phyloP scores from a whole-genome alignment of 306 rosid species.

The Rubus idaeus region DNA sequence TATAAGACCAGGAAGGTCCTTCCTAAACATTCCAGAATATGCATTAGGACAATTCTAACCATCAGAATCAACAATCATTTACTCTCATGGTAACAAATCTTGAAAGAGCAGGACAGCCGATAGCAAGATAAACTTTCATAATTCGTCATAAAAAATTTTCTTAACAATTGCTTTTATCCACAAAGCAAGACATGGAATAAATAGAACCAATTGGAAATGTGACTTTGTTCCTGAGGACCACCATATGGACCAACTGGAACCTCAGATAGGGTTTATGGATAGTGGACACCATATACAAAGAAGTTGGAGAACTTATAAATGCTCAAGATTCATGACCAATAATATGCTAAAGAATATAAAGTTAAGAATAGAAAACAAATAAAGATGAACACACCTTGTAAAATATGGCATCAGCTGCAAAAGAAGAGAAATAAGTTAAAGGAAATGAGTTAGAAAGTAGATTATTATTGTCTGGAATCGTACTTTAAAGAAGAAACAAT shows the following conservation, averaged over 20 bases:
- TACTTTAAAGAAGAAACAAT: not conserved
- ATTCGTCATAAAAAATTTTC: not conserved
- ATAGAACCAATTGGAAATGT: not conserved
- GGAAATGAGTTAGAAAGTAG: conserved; percentile 32
- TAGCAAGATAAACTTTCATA: not conserved
- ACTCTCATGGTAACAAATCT: not conserved
- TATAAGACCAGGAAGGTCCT: conserved; percentile 2
- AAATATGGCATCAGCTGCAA: conserved; percentile 69
- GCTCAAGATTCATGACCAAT: not conserved
- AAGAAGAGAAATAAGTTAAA: conserved; percentile 21
- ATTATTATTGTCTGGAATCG: not conserved
- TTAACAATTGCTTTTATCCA: not conserved
- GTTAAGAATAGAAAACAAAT: conserved; percentile 1
- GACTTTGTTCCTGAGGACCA: not conserved
- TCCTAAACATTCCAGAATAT: conserved; percentile 1
- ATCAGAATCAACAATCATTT: conserved; percentile 6
- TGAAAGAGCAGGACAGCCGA: not conserved
- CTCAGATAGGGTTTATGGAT: not conserved
- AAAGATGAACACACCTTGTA: conserved; percentile 58
- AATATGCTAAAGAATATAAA: not conserved
- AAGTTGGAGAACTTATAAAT: not conserved
- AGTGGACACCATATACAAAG: not conserved
- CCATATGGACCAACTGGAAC: conserved; percentile 1
- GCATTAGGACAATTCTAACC: conserved; percentile 6
- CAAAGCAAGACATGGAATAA: conserved; percentile 6